Percentiles rank a stretch among this genome's conserved stretches.
phyloP scores from a whole-genome alignment of 108 stramenopile genomes.

The Nitzschia putrida region DNA sequence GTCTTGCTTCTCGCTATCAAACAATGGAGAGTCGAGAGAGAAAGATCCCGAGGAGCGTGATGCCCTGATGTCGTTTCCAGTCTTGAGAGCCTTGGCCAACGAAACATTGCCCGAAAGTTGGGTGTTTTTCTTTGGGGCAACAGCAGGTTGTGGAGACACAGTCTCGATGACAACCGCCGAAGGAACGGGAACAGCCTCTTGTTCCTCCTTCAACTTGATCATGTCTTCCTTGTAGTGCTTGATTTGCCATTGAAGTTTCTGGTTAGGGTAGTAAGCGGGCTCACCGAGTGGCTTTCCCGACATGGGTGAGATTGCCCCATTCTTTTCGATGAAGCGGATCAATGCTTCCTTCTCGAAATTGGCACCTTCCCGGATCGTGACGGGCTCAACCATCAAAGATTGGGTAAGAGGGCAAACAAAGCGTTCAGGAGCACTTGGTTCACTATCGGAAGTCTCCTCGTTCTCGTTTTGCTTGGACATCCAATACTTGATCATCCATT shows the following conservation, averaged over 20 bases:
- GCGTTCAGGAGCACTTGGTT: neutral
- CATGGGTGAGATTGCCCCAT: neutral
- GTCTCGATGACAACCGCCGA: neutral
- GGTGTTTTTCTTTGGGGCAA: neutral
- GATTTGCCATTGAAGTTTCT: constrained; percentile 2
- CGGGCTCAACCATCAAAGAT: neutral
- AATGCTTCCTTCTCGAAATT: neutral
- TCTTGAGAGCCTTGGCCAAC: neutral
- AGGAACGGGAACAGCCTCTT: neutral
- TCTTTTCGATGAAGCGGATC: neutral
- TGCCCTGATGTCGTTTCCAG: neutral
- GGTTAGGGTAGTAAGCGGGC: neutral
- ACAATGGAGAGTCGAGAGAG: neutral
- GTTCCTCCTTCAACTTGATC: neutral
- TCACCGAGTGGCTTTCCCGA: neutral
- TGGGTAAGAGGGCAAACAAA: neutral
- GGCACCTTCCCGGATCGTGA: neutral
- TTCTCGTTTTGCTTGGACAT: neutral
- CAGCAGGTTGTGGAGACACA: neutral
- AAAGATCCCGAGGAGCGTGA: neutral
- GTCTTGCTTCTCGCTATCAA: neutral
- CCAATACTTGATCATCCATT: constrained; percentile 34
- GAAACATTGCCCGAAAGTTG: neutral
- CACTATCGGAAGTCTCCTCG: neutral
- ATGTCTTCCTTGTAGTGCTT: constrained; percentile 1